Conservation (phyloP, 352 stramenopile species). For the Globisporangium alternatum region DNA sequence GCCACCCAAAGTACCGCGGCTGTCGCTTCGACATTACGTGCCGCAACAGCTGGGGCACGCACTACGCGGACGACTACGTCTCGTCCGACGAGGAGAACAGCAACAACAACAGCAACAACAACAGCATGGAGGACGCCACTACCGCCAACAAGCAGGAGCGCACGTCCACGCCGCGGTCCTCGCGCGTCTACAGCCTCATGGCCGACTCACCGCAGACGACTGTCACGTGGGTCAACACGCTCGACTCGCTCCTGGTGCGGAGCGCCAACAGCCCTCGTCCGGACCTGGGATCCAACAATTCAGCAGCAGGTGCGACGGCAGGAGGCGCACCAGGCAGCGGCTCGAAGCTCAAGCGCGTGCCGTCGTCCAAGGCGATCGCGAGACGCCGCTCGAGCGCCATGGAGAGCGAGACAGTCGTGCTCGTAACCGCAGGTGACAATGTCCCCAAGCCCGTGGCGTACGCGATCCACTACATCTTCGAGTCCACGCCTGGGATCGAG, state of each 20-base stretch:
- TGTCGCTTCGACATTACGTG: constrained; percentile 85
- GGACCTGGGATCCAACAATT: constrained; percentile 27
- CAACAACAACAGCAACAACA: constrained; percentile 24
- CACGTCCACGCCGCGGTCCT: constrained; percentile 54
- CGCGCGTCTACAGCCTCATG: constrained; percentile 74
- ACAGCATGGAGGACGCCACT: constrained; percentile 20
- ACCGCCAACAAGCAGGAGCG: constrained; percentile 21
- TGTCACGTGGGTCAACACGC: constrained; percentile 67
- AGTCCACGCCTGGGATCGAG: constrained; percentile 76
- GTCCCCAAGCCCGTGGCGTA: constrained; percentile 55
- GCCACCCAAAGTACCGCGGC: constrained; percentile 77
- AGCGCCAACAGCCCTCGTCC: constrained; percentile 76
- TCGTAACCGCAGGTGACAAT: constrained; percentile 36
- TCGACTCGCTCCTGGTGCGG: constrained; percentile 66
- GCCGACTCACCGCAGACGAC: constrained; percentile 73
- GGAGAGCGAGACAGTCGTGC: constrained; percentile 45
- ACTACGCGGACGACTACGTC: constrained; percentile 79
- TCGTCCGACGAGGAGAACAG: constrained; percentile 71
- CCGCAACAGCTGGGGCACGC: constrained; percentile 71
- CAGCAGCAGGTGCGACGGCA: constrained; percentile 4
- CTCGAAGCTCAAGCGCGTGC: constrained; percentile 24
- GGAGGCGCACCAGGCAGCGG: constrained; percentile 8
- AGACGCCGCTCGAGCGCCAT: constrained; percentile 41
- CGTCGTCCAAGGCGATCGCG: constrained; percentile 22
- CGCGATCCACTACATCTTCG: constrained; percentile 82